Base-by-base conservation (phyloP, 2,329 filamentous ascomycete species). In the Venturia effusa region DNA sequence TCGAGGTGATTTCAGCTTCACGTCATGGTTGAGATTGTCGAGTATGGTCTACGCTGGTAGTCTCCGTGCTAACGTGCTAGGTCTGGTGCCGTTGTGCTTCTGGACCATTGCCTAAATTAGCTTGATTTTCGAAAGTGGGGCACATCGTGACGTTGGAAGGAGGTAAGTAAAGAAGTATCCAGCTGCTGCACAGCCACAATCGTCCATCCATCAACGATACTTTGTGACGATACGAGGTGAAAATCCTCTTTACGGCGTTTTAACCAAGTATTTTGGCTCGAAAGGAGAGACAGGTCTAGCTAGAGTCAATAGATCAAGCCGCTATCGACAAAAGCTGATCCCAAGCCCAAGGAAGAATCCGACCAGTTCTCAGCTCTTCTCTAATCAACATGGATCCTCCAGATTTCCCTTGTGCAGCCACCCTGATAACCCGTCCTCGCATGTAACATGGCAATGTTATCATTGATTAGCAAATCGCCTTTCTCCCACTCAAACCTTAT, bases 401-500 rank as follows among this genome's bases (percentile, higher is more conserved):
- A 66, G 13, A 66, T 57, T 55, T 64, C 65, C n/a, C 65, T 59
- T 4, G 34, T 54, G 22, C 51, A 34, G 3, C 51, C 51, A 34
- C 51, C 51, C 51, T 55, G 2, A 34, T 55, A 63, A 27, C 5
- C 17, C 27, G 3, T 61, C 57, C 22, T 55, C 0, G 79, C 82
- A 62, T 83, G 80, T 77, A 83, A 75, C 66, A 75, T 77, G 63
- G 78, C 64, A 3, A 77, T 69, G 60, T 84, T 84, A 66, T 84
- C 82, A 65, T 74, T 83, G 5, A 84, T 70, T 0, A 84, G 66
- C 43, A 84, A 57, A 67, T 84, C 83, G 0, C 82, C 82, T 71
- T 80, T 77, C 62, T 84, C 77, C 81, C 82, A 84, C 5, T 74
- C 70, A 64, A 82, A 79, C 63, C 79, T 79, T 43, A 81, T 74